These are phyloP conservation scores for Populus hybrid DNA, from an alignment of 441 rosid species.

Conservation along the genomic window DNA sequence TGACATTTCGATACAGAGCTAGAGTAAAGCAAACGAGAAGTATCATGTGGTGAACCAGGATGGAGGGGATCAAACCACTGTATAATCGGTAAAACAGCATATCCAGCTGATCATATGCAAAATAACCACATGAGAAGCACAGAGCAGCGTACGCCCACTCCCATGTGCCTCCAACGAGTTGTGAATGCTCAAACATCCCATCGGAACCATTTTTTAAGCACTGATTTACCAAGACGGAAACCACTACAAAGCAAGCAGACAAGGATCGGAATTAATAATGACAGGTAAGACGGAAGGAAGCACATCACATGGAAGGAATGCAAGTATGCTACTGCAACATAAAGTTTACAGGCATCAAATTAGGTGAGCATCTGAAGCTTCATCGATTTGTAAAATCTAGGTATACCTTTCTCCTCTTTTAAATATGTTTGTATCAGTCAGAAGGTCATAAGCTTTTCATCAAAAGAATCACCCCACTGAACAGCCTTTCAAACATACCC, in stretches of 20 bases:
- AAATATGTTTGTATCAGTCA: neutral
- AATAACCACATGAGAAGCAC: conserved; percentile 91
- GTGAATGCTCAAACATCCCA: conserved; percentile 68
- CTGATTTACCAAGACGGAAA: conserved; percentile 59
- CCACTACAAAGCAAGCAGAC: conserved; percentile 46
- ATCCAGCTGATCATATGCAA: conserved; percentile 94
- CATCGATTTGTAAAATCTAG: neutral
- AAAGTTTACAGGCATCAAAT: neutral
- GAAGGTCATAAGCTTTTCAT: neutral
- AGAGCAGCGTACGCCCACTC: conserved; percentile 75
- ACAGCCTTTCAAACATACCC: neutral
- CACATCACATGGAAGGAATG: neutral
- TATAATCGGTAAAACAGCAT: conserved; percentile 74
- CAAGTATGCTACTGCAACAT: neutral
- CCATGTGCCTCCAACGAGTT: conserved; percentile 67
- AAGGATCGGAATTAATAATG: conserved; percentile 6
- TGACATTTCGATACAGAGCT: conserved; percentile 72
- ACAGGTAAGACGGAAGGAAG: neutral
- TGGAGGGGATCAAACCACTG: conserved; percentile 77
- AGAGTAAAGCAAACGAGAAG: conserved; percentile 88
- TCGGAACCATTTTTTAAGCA: conserved; percentile 39
- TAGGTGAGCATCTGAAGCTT: neutral
- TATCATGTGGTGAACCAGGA: conserved; percentile 73
- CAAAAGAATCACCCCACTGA: neutral
- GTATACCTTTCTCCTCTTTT: neutral